These are phyloP conservation scores for Saccharomyces cerevisiae DNA, from an alignment of 805 yeast genomes.

Conservation along the genomic window DNA sequence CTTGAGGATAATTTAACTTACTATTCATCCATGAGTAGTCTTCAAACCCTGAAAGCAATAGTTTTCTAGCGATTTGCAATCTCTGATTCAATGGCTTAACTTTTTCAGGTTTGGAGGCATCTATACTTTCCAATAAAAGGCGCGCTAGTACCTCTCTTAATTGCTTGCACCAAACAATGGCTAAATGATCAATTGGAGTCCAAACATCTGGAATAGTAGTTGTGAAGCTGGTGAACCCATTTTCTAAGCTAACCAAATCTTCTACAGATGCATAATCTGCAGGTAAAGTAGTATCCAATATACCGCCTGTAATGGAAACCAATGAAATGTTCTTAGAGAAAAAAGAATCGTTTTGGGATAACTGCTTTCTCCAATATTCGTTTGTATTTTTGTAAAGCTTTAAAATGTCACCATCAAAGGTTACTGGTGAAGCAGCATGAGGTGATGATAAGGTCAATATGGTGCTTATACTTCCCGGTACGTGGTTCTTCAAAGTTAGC, in stretches of 20 bases:
- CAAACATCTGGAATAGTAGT: slow-evolving; percentile 86
- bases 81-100: slow-evolving; percentile 48
- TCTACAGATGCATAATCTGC: slow-evolving; percentile 80
- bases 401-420: slow-evolving; percentile 83
- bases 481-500: slow-evolving; percentile 71
- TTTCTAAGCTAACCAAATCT: slow-evolving; percentile 58
- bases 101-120: slow-evolving; percentile 37
- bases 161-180: slow-evolving; percentile 95
- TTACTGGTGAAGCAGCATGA: slow-evolving; percentile 84
- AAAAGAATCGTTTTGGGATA: slow-evolving; percentile 24
- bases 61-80: slow-evolving; percentile 45
- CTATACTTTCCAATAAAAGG: slow-evolving; percentile 52
- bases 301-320: slow-evolving; percentile 86
- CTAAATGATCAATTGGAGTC: slow-evolving; percentile 91
- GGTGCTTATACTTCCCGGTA: slow-evolving; percentile 65
- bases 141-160: slow-evolving; percentile 55
- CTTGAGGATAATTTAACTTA: not conserved
- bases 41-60: slow-evolving; percentile 52
- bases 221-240: slow-evolving; percentile 78
- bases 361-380: slow-evolving; percentile 70
- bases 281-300: slow-evolving; percentile 67
- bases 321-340: slow-evolving; percentile 46
- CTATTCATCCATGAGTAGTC: slow-evolving; percentile 18
- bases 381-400: slow-evolving; percentile 67
- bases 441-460: slow-evolving; percentile 85